Conservation (phyloP, 805 yeast species). For the Myxozyma lipomycoides region DNA sequence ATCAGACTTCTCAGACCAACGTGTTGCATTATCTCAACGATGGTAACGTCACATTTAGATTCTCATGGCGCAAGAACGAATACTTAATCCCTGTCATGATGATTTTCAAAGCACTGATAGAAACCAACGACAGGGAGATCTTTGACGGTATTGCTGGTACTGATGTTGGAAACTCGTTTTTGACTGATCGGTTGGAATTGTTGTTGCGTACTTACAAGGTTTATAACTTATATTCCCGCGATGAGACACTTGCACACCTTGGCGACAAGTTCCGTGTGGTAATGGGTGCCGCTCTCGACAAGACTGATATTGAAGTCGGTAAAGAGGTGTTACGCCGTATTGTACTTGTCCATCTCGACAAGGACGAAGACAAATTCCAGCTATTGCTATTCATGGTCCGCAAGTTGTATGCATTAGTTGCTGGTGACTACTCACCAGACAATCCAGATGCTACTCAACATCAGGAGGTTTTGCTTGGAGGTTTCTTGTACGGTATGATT, state of each 20-base stretch:
- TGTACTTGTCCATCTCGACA: conserved; percentile 77
- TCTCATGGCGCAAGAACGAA: conserved; percentile 96
- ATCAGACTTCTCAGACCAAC: conserved; percentile 95
- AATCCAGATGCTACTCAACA: conserved; percentile 99
- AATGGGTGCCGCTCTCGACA: conserved; percentile 82
- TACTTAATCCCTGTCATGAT: conserved; percentile 88
- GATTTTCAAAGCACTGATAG: conserved; percentile 84
- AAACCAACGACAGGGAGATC: conserved; percentile 89
- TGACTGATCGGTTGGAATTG: conserved; percentile 96
- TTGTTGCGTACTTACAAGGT: conserved; percentile 82
- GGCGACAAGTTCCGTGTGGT: conserved; percentile 96
- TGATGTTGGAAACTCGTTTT: conserved; percentile 80
- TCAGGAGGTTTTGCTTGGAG: conserved; percentile 93
- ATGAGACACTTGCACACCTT: conserved; percentile 86
- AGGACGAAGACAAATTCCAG: conserved; percentile 75
- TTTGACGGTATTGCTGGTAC: conserved; percentile 94
- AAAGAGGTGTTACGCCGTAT: conserved; percentile 74
- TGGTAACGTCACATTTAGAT: conserved; percentile 94
- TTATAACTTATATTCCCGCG: conserved; percentile 70
- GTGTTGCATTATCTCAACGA: conserved; percentile 94
- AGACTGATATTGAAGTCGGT: conserved; percentile 87
- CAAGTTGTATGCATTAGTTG: conserved; percentile 88
- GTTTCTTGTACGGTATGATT: conserved; percentile 94
- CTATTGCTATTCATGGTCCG: conserved; percentile 91
- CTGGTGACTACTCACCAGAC: conserved; percentile 95